Conservation (phyloP, 2,329 filamentous ascomycete genomes). For the Chalaropsis ovoidea region DNA sequence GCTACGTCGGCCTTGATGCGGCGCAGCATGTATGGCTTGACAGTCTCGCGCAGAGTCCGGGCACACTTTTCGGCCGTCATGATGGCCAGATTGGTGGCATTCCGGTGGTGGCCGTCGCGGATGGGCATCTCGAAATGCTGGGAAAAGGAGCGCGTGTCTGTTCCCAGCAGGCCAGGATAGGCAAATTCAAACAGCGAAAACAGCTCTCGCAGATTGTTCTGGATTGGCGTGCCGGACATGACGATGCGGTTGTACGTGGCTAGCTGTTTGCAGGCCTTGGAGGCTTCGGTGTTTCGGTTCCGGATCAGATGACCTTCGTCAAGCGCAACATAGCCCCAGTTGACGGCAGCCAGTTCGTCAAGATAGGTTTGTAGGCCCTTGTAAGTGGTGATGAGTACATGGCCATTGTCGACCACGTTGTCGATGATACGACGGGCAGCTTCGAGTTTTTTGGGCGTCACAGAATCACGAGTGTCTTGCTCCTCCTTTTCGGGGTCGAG, state of each 20-base stretch:
- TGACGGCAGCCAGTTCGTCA: slow-evolving; percentile 65
- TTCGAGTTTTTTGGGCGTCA: slow-evolving; percentile 44
- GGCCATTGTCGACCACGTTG: slow-evolving; percentile 70
- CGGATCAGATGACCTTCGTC: slow-evolving; percentile 98
- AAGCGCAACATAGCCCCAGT: slow-evolving; percentile 89
- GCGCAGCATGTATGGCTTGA: slow-evolving; percentile 86
- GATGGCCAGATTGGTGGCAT: slow-evolving; percentile 86
- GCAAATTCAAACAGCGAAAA: slow-evolving; percentile 99
- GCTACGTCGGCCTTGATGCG: slow-evolving; percentile 90
- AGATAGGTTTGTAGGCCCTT: slow-evolving; percentile 89
- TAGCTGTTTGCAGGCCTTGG: slow-evolving; percentile 88
- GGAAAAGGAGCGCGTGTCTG: slow-evolving; percentile 73
- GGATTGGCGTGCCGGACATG: slow-evolving; percentile 90
- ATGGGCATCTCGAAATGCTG: slow-evolving; percentile 92
- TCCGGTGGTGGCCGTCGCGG: slow-evolving; percentile 83
- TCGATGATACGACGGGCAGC: slow-evolving; percentile 73
- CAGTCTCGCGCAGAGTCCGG: slow-evolving; percentile 84
- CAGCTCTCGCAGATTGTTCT: slow-evolving; percentile 88
- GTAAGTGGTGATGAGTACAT: slow-evolving; percentile 92
- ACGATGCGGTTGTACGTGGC: slow-evolving; percentile 85
- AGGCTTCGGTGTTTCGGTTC: slow-evolving; percentile 90
- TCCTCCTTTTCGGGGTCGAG: slow-evolving; percentile 61
- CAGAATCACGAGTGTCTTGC: slow-evolving; percentile 41
- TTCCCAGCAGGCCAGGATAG: slow-evolving; percentile 90
- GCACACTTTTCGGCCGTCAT: slow-evolving; percentile 92